A percentile compares a stretch with the other conserved stretches of the same genome.
Conservation (phyloP, 1,284 basidiomycete genomes). For the Pterulicium gracile region DNA sequence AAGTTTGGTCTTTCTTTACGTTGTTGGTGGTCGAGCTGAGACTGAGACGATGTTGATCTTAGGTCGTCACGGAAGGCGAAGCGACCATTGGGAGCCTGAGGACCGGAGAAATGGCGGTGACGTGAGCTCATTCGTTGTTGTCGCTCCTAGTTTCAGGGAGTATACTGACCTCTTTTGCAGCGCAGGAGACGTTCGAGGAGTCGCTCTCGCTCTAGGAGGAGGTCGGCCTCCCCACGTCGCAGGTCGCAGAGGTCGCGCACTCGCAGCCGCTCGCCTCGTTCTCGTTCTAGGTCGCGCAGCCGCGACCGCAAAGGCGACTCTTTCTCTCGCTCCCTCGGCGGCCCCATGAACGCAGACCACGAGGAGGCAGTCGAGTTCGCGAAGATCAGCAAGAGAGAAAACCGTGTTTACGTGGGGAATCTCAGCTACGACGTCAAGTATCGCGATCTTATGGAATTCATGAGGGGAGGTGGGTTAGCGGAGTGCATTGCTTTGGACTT, state of each 20-base stretch:
- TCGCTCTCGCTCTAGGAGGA: conserved; percentile 49
- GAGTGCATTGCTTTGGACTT: conserved; percentile 32
- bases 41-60: conserved; percentile 11
- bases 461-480: conserved; percentile 97
- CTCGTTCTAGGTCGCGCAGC: conserved; percentile 50
- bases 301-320: conserved; percentile 54
- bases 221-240: conserved; percentile 55
- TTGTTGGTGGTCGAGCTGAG: conserved; percentile 31
- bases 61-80: conserved; percentile 28
- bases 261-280: conserved; percentile 45
- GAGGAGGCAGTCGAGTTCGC: conserved; percentile 87
- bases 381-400: conserved; percentile 92
- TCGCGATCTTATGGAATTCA: conserved; percentile 95
- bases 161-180: conserved; percentile 17
- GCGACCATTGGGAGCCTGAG: conserved; percentile 75
- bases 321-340: conserved; percentile 73
- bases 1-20: conserved; percentile 10
- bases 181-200: conserved; percentile 46
- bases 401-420: conserved; percentile 97
- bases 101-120: conserved; percentile 53
- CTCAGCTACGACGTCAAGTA: conserved; percentile 97
- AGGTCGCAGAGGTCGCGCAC: conserved; percentile 43
- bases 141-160: conserved; percentile 13
- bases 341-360: conserved; percentile 83
- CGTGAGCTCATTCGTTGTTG: conserved; percentile 25